These are phyloP conservation scores for Eucalyptus leucophloia DNA, from an alignment of 345 rosid species.

Conservation along the genomic window DNA sequence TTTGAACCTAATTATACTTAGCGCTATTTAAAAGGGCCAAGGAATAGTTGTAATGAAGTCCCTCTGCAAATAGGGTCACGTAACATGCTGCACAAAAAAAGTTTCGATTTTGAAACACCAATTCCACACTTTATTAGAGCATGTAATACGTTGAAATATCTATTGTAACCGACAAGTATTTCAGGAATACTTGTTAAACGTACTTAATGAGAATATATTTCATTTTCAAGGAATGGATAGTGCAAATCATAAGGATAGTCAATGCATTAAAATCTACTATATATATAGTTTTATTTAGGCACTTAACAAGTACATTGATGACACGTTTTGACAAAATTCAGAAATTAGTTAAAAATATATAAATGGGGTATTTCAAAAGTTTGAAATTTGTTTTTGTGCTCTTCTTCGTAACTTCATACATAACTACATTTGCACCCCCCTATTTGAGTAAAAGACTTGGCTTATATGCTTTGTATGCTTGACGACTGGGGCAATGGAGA, in stretches of 20 bases:
- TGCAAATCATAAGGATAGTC: background rate
- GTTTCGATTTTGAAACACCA: background rate
- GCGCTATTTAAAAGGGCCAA: background rate
- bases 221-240: background rate
- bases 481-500: background rate
- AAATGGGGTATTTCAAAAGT: background rate
- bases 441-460: background rate
- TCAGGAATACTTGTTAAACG: background rate
- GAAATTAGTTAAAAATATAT: background rate
- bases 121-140: background rate
- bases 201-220: background rate
- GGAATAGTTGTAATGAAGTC: background rate
- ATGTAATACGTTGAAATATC: background rate
- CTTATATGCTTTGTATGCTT: background rate
- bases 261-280: background rate
- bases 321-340: background rate
- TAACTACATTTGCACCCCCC: background rate
- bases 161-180: background rate
- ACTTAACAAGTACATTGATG: background rate
- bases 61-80: background rate
- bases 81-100: background rate
- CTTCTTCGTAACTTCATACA: background rate
- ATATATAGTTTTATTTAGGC: background rate
- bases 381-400: background rate
- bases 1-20: background rate